Conservation (phyloP, 176 grass and related monocot genomes). For the Oryza brachyantha region DNA sequence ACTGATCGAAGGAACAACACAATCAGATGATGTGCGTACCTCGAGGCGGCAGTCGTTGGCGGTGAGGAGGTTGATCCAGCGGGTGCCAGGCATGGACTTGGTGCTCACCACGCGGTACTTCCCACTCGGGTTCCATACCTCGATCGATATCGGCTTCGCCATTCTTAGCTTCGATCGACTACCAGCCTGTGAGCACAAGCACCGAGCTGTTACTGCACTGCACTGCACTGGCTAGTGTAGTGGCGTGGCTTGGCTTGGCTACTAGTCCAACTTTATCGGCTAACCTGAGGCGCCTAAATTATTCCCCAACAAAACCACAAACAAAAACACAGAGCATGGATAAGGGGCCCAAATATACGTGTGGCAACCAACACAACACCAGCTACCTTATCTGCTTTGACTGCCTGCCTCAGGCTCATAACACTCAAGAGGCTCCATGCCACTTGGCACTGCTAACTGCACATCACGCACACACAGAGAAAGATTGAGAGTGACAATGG, state of each 20-base stretch:
- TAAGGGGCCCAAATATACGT: not conserved
- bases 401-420: too few relatives aligned
- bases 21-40: slow-evolving; percentile 16
- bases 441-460: not conserved
- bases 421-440: not conserved
- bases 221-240: too few relatives aligned
- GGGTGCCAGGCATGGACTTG: slow-evolving; percentile 89
- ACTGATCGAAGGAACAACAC: too few relatives aligned
- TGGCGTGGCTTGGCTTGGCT: too few relatives aligned
- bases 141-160: slow-evolving; percentile 79
- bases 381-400: too few relatives aligned
- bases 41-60: slow-evolving; percentile 86
- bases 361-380: not conserved
- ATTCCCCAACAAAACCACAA: not conserved
- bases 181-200: too few relatives aligned
- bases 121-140: slow-evolving; percentile 93
- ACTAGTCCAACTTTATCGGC: not conserved
- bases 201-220: too few relatives aligned
- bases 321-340: not conserved
- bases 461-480: not conserved
- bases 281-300: not conserved
- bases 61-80: slow-evolving; percentile 90
- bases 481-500: not conserved
- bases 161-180: slow-evolving; percentile 25
- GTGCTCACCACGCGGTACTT: slow-evolving; percentile 88